Evolutionary conservation across 176 grass and related monocot genomes (phyloP).

Genomic region (Bothriochloa decipiens): DNA sequence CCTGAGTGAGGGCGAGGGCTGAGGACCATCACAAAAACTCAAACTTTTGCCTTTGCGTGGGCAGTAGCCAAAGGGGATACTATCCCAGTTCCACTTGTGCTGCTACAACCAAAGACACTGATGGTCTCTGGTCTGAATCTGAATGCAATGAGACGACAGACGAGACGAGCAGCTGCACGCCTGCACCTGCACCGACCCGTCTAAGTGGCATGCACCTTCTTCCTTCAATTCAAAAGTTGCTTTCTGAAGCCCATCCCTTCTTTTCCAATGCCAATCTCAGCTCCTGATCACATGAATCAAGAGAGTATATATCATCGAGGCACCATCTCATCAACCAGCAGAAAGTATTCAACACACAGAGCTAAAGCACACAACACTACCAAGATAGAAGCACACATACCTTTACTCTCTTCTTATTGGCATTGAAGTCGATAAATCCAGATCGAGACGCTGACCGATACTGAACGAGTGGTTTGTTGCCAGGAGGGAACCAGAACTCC

Average conservation of each 20-base stretch:
- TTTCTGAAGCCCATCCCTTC: constrained; percentile 69
- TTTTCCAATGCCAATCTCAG: constrained; percentile 65
- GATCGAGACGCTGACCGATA: constrained; percentile 68
- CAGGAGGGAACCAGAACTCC: constrained; percentile 73
- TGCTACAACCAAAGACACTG: neutral
- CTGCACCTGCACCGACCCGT: neutral
- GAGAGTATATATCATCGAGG: neutral
- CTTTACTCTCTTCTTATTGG: constrained; percentile 76
- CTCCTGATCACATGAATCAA: constrained; percentile 33
- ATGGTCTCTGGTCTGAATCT: neutral
- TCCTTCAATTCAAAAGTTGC: constrained; percentile 46
- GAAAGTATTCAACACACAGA: neutral
- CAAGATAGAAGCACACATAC: neutral
- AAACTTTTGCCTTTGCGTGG: neutral
- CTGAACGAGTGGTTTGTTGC: constrained; percentile 57
- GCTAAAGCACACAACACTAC: neutral
- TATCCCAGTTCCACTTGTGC: neutral
- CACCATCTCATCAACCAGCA: neutral
- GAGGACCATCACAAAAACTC: neutral
- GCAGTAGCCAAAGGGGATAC: neutral
- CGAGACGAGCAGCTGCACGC: too few relatives aligned
- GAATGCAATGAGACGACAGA: neutral
- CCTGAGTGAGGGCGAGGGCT: neutral
- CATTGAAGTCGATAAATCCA: constrained; percentile 61
- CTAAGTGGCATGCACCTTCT: neutral